Conservation (phyloP, 2,329 filamentous ascomycete species). For the Pezicula rhizophila region DNA sequence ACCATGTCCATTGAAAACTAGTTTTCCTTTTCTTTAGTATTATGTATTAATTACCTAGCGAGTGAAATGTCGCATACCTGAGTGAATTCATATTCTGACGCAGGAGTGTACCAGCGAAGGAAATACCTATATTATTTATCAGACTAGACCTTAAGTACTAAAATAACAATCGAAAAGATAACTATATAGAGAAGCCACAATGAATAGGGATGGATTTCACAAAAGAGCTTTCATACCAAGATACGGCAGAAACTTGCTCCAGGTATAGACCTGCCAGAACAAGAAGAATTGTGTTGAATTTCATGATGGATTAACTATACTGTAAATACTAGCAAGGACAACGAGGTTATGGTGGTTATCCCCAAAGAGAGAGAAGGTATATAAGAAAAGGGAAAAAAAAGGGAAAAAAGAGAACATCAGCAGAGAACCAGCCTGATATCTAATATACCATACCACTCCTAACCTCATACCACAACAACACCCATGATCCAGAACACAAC, state of each 20-base stretch:
- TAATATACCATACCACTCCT: no score
- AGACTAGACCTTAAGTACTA: no score
- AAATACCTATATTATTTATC: background rate
- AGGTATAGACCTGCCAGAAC: background rate
- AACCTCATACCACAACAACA: no score
- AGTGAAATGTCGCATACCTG: background rate
- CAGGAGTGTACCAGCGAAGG: background rate
- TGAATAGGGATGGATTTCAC: no score
- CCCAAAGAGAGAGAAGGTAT: no score
- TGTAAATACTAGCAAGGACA: no score
- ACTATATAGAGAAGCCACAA: background rate
- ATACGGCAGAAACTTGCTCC: background rate
- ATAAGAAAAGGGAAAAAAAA: no score
- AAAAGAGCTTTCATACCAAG: background rate
- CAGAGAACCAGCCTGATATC: no score
- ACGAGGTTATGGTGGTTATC: no score
- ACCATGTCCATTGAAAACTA: slow-evolving; percentile 16
- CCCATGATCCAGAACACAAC: no score
- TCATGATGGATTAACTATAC: background rate
- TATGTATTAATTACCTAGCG: no score
- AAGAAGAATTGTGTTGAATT: background rate
- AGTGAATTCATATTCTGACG: background rate
- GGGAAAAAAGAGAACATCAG: no score
- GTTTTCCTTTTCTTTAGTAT: background rate
- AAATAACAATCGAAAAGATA: background rate